A percentile compares a stretch with the other conserved stretches of the same genome.
Conservation (phyloP, 2,329 filamentous ascomycete species). For the Penicillium sp. region DNA sequence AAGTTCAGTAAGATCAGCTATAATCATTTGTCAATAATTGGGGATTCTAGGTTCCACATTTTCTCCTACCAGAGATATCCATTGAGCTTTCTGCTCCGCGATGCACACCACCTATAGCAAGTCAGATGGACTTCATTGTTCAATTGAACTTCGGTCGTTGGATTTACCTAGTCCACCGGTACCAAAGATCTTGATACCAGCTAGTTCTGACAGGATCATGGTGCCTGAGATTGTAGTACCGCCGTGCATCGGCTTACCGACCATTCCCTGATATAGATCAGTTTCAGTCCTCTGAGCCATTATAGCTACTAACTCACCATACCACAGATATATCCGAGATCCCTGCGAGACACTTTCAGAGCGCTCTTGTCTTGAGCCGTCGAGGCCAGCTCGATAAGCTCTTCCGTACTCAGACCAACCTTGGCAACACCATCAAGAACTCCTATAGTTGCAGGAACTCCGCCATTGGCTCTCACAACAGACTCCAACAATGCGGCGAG, state of each 20-base stretch:
- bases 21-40: background rate
- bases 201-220: constrained; percentile 81
- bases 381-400: constrained; percentile 67
- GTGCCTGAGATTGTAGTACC: constrained; percentile 93
- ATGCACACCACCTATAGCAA: constrained; percentile 70
- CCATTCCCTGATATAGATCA: constrained; percentile 51
- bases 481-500: constrained; percentile 78
- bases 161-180: constrained; percentile 74
- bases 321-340: constrained; percentile 78
- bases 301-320: constrained; percentile 52
- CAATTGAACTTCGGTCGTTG: too few species aligned
- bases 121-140: constrained; percentile 12
- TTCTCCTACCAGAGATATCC: constrained; percentile 69
- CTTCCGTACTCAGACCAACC: constrained; percentile 70
- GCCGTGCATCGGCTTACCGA: constrained; percentile 70
- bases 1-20: constrained; percentile 87
- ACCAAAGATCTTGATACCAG: constrained; percentile 88
- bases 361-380: constrained; percentile 65
- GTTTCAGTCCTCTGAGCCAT: background rate
- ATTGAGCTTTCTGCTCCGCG: constrained; percentile 80
- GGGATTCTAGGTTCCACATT: background rate
- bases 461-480: constrained; percentile 76
- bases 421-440: constrained; percentile 78
- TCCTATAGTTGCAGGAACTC: constrained; percentile 85
- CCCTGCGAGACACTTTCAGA: constrained; percentile 80